Conservation (phyloP, 371 early-diverging fungal species). For the Actinomortierella wolfii region DNA sequence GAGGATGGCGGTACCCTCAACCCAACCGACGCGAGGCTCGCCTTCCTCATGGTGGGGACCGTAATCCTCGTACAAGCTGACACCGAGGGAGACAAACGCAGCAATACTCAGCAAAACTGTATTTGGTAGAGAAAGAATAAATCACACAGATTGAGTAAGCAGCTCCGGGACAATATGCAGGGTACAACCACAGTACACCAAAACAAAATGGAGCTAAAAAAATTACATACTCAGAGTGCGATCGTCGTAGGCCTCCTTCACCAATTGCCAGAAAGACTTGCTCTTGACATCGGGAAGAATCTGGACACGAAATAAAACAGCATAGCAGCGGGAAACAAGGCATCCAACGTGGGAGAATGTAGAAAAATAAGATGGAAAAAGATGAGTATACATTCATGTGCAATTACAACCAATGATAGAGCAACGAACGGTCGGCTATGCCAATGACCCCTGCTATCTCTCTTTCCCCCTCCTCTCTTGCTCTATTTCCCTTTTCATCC, state of each 20-base stretch:
- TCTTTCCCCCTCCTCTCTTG: too few relatives aligned
- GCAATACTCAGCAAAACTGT: slow-evolving; percentile 71
- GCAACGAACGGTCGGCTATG: too few relatives aligned
- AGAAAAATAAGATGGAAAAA: too few relatives aligned
- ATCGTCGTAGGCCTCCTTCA: slow-evolving; percentile 73
- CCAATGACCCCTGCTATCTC: too few relatives aligned
- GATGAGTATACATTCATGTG: too few relatives aligned
- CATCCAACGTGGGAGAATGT: too few relatives aligned
- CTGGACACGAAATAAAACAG: slow-evolving; percentile 20
- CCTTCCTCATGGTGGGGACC: slow-evolving; percentile 60
- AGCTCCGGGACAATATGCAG: neutral
- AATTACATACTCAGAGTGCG: slow-evolving; percentile 61
- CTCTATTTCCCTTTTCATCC: too few relatives aligned
- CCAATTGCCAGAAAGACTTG: slow-evolving; percentile 62
- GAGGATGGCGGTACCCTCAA: slow-evolving; percentile 77
- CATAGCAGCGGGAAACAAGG: neutral
- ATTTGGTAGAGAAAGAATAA: neutral
- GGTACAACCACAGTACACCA: slow-evolving; percentile 8
- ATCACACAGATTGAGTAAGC: neutral
- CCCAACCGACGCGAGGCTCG: slow-evolving; percentile 73
- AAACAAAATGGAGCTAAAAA: slow-evolving; percentile 1
- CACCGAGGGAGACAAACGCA: slow-evolving; percentile 74
- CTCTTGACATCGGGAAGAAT: slow-evolving; percentile 69
- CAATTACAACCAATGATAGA: too few relatives aligned
- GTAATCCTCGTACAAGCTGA: slow-evolving; percentile 77